phyloP scores from a whole-genome alignment of 2,329 filamentous ascomycete species.

The Lecanicillium sp. region DNA sequence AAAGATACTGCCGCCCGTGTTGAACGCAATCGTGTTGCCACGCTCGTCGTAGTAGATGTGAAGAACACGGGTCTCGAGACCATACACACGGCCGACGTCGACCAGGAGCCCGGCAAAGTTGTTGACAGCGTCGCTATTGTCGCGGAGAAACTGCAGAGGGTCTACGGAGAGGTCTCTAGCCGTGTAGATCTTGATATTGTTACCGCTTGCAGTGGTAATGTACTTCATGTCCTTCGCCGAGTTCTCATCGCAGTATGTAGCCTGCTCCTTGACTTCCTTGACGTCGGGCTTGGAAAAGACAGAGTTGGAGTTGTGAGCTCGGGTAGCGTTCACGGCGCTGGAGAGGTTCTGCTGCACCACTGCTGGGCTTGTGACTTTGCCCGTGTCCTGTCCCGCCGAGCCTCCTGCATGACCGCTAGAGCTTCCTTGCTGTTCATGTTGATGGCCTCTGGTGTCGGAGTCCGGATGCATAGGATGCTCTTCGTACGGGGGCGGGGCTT shows the following conservation, averaged over 20 bases:
- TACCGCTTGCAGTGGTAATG: conserved; percentile 62
- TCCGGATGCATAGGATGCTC: conserved; percentile 28
- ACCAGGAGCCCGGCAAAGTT: conserved; percentile 63
- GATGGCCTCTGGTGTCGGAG: conserved; percentile 13
- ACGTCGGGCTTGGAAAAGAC: conserved; percentile 70
- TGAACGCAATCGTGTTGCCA: conserved; percentile 87
- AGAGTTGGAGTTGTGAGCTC: conserved; percentile 65
- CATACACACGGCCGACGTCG: conserved; percentile 67
- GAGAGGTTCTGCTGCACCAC: conserved; percentile 64
- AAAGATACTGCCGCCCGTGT: conserved; percentile 79
- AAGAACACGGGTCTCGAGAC: conserved; percentile 59
- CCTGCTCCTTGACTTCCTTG: conserved; percentile 70
- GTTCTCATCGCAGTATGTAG: conserved; percentile 77
- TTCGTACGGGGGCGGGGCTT: conserved; percentile 39
- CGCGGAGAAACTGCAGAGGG: conserved; percentile 49
- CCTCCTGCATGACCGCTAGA: too few species aligned
- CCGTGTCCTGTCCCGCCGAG: conserved; percentile 40
- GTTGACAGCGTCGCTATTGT: conserved; percentile 58
- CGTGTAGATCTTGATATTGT: conserved; percentile 69
- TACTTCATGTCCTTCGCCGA: conserved; percentile 68
- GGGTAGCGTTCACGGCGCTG: conserved; percentile 71
- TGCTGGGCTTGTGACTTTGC: conserved; percentile 53
- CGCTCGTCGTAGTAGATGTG: conserved; percentile 83
- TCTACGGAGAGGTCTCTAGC: conserved; percentile 46
- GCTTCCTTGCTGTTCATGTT: conserved; percentile 14